Base-by-base conservation (phyloP, 129 eudicot genomes). In the Centaurea solstitialis region DNA sequence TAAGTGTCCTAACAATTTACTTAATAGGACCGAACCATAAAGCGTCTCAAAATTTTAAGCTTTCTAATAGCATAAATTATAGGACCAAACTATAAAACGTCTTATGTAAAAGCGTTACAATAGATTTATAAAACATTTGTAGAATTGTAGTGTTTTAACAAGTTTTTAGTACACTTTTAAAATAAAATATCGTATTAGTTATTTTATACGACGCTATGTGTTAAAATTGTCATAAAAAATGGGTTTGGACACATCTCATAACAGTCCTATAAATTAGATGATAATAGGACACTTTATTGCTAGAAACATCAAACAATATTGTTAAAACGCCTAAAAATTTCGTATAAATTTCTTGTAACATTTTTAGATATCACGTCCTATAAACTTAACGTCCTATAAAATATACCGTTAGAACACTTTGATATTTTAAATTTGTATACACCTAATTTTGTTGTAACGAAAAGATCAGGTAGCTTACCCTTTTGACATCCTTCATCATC, bases 401-500 rank as follows among this genome's bases (percentile, higher is more conserved):
- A 5, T 17, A 15, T 15, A 15, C 15, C 15, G 2, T 15, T 47
- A 33, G 37, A 33, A 4, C 37, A 33, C 37, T 33, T 33, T 3
- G 37, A 33, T 2, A 26, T 26, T 26, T 26, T 26, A 26, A 26
- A 26, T 2, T 26, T 2, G 2, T 26, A 26, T 33, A 33, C 2
- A 33, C 37, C 4, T 4, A 33, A 33, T 33, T 33, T 33, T 33
- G 5, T 33, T 33, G 35, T 4, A 33, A 4, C 4, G 37, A 33
- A 4, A 33, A 33, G 37, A 33, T 2, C 1, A 6, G 15, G 24
- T 26, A 33, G 2, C 39, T 15, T 84, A 93, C 97, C 90, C 75
- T 85, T 70, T 73, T 76, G 13, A 90, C 97, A 68, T 88, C 93
- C 61, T 87, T 88, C 88, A 92, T 81, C 93, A 92, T 88, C 77